Percentiles rank a stretch among this genome's conserved stretches.
phyloP scores from a whole-genome alignment of 176 grass and related monocot genomes.

The Carex cristatella region DNA sequence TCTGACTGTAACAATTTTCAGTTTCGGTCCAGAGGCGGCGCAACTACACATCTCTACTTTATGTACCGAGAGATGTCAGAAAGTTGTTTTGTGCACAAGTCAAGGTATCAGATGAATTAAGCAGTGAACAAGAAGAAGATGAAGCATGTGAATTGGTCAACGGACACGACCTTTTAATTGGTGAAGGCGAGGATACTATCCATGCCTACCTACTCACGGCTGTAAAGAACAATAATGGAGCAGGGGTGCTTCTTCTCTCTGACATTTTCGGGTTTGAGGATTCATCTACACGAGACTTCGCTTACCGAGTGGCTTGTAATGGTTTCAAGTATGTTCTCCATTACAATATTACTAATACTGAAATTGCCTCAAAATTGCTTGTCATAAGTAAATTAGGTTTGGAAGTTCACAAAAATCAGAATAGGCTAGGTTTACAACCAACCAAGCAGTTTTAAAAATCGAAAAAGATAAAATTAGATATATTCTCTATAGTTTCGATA shows the following conservation, averaged over 20 bases:
- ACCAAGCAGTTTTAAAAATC: not conserved
- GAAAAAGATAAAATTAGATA: not conserved
- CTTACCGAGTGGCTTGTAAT: slow-evolving; percentile 82
- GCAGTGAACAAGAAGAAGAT: slow-evolving; percentile 40
- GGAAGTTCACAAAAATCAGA: too few relatives aligned
- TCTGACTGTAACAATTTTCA: slow-evolving; percentile 65
- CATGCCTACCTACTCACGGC: slow-evolving; percentile 62
- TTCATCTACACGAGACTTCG: slow-evolving; percentile 75
- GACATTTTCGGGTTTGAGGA: slow-evolving; percentile 87
- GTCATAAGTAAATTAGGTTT: not conserved
- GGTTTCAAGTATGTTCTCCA: slow-evolving; percentile 73
- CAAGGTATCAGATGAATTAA: slow-evolving; percentile 18
- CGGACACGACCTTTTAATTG: slow-evolving; percentile 64
- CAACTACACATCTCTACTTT: not conserved
- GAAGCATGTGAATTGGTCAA: slow-evolving; percentile 85
- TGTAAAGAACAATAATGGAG: slow-evolving; percentile 96
- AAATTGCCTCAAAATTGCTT: not conserved
- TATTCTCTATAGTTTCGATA: not conserved
- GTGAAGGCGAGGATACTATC: slow-evolving; percentile 54
- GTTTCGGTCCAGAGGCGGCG: slow-evolving; percentile 38
- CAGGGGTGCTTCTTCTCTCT: slow-evolving; percentile 70
- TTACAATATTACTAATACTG: not conserved
- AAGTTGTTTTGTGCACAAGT: slow-evolving; percentile 32
- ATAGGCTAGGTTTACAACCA: not conserved
- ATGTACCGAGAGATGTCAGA: not conserved